These are phyloP conservation scores for Chaetoscypha palmicola DNA, from an alignment of 2,329 filamentous ascomycete genomes.

Conservation along the genomic window DNA sequence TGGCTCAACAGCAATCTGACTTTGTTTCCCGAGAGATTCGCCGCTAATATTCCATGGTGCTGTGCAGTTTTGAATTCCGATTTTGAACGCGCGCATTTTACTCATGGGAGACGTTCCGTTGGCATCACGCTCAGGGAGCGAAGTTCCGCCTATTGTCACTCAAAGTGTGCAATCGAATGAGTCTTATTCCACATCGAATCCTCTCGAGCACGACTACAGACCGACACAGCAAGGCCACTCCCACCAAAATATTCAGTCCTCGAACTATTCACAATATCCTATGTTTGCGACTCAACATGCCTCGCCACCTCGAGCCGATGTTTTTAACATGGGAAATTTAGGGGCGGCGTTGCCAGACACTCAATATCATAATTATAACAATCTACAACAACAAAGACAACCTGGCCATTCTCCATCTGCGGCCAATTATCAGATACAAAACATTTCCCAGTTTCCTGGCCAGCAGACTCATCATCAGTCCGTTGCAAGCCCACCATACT, in stretches of 20 bases:
- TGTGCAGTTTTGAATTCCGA: no score
- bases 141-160: slow-evolving; percentile 10
- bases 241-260: slow-evolving; percentile 9
- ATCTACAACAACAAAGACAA: slow-evolving; percentile 17
- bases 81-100: no score
- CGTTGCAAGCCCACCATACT: slow-evolving; percentile 19
- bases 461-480: slow-evolving; percentile 15
- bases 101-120: slow-evolving; percentile 21
- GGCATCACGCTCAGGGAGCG: slow-evolving; percentile 10
- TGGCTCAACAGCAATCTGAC: no score
- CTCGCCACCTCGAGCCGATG: slow-evolving; percentile 17
- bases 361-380: slow-evolving; percentile 22
- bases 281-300: slow-evolving; percentile 8
- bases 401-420: slow-evolving; percentile 13
- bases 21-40: slow-evolving; percentile 8
- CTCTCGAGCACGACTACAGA: slow-evolving; percentile 7
- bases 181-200: background rate
- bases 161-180: slow-evolving; percentile 12
- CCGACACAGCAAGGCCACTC: slow-evolving; percentile 5
- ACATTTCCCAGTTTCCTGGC: slow-evolving; percentile 18
- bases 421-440: slow-evolving; percentile 21
- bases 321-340: slow-evolving; percentile 25
- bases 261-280: slow-evolving; percentile 8
- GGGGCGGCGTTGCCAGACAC: slow-evolving; percentile 23
- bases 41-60: slow-evolving; percentile 7